These are phyloP conservation scores for Suillus lakei DNA, from an alignment of 768 basidiomycete genomes.

Conservation along the genomic window DNA sequence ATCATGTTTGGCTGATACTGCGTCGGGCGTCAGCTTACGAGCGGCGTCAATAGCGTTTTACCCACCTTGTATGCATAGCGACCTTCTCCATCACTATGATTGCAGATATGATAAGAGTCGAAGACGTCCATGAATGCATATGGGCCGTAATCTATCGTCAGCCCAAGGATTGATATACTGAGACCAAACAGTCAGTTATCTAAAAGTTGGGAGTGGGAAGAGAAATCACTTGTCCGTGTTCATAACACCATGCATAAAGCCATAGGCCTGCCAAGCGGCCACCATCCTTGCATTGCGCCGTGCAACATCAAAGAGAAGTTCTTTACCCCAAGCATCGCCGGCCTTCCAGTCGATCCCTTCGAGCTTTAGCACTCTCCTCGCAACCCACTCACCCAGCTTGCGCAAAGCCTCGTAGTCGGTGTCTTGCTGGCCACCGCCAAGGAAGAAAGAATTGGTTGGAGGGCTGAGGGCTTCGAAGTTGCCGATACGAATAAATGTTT, in stretches of 20 bases:
- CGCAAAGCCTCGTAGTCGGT: conserved; percentile 77
- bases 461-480: conserved; percentile 87
- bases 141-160: conserved; percentile 86
- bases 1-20: conserved; percentile 82
- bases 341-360: conserved; percentile 40
- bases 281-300: conserved; percentile 91
- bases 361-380: conserved; percentile 59
- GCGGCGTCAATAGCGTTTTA: not conserved
- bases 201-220: not conserved
- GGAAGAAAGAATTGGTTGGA: conserved; percentile 62
- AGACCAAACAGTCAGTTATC: conserved; percentile 13
- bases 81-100: conserved; percentile 80
- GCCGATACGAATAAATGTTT: conserved; percentile 92
- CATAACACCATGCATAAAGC: conserved; percentile 96
- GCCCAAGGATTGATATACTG: conserved; percentile 74
- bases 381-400: conserved; percentile 77
- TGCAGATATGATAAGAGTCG: conserved; percentile 85
- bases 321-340: conserved; percentile 70
- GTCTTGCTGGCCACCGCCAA: conserved; percentile 78
- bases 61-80: conserved; percentile 73
- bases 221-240: conserved; percentile 89
- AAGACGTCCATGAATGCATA: conserved; percentile 97
- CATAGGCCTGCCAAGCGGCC: conserved; percentile 94
- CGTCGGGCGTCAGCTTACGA: conserved; percentile 10
- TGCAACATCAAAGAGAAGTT: conserved; percentile 77